Percentiles rank a stretch among this genome's conserved stretches.
phyloP scores from a whole-genome alignment of 2,329 filamentous ascomycete genomes.

The Domatiomyces catenatus region DNA sequence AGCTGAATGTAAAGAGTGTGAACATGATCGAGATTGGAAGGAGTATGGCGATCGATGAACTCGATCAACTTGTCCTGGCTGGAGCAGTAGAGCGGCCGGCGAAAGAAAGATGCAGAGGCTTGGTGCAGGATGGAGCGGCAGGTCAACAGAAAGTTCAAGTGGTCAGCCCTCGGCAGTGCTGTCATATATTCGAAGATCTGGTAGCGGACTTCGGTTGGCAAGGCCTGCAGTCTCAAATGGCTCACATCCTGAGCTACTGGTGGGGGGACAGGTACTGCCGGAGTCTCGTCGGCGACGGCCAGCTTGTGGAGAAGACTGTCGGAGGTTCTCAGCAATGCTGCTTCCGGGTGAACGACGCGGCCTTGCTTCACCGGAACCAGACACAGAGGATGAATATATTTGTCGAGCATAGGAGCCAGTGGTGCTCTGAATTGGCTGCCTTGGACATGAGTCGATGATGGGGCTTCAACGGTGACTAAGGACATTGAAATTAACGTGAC shows the following conservation, averaged over 20 bases:
- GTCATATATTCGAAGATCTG: conserved; percentile 10
- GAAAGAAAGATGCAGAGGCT: conserved; percentile 9
- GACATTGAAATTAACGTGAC: not conserved
- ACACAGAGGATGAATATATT: not conserved
- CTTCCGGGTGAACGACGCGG: too few species aligned
- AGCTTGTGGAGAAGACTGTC: too few species aligned
- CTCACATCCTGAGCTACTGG: not conserved
- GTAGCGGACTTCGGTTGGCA: conserved; percentile 9
- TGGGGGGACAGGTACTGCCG: not conserved
- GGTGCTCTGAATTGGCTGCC: not conserved
- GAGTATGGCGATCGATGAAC: conserved; percentile 1
- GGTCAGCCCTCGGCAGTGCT: conserved; percentile 1
- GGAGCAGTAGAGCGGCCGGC: conserved; percentile 3
- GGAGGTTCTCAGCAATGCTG: too few species aligned
- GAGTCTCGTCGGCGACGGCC: not conserved
- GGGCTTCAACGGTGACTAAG: not conserved
- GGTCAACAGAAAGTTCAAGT: conserved; percentile 7
- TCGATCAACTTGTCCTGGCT: conserved; percentile 6
- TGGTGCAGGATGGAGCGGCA: conserved; percentile 7
- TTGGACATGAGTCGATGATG: not conserved
- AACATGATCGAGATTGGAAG: not conserved
- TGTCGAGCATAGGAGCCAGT: not conserved
- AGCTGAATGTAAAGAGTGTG: not conserved
- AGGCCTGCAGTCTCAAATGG: conserved; percentile 1
- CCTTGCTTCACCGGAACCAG: too few species aligned